Evolutionary conservation across 495 filamentous ascomycete species (phyloP), one percentile per base, ranked within the genome.

Genomic region (Podospora australis): DNA sequence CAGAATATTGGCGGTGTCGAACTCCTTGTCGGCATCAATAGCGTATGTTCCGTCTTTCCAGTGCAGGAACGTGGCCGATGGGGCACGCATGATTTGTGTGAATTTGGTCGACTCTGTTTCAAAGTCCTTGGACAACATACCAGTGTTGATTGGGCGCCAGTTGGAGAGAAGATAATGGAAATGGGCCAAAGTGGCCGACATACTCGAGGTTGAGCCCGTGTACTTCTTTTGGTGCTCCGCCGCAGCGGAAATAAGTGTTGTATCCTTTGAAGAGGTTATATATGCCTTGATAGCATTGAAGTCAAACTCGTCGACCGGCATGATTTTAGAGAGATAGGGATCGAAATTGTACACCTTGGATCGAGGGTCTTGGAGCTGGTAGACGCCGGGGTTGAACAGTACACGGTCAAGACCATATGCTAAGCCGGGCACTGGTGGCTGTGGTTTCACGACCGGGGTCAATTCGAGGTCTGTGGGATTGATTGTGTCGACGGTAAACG

Each of bases 1-100:
- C 22, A 97, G 73, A 30, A 99, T 79, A 49, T 87, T 97, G 20
- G 86, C 84, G 6, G 67, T 75, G 52, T 96, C 92, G 57, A 78
- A 95, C 63, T 96, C 80, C 69, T 97, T 99, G 66, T 97, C 92
- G 0, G 90, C 87, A 67, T 99, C 92, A 52, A 99, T 95, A n/a
- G 94, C 91, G 62, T 97, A 96, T 1, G 77, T 73, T 3, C 87
- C 90, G 63, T 91, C 77, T 56, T 86, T 90, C 66, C 81, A 90
- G 35, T 87, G 81, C 20, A 97, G 68, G 57, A 97, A 95, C 55
- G 90, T 81, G 13, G 90, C 87, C 11, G 80, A 74, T 1, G 92
- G 89, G 1, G 75, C 76, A 45, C 81, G 78, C 49, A 79, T 72
- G 30, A 95, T 70, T 13, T 70, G 69, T 5, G 89, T 95, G 63